A percentile compares a stretch with the other conserved stretches of the same genome.
Conservation (phyloP, 169 alveolate species). For the Babesia sp. region DNA sequence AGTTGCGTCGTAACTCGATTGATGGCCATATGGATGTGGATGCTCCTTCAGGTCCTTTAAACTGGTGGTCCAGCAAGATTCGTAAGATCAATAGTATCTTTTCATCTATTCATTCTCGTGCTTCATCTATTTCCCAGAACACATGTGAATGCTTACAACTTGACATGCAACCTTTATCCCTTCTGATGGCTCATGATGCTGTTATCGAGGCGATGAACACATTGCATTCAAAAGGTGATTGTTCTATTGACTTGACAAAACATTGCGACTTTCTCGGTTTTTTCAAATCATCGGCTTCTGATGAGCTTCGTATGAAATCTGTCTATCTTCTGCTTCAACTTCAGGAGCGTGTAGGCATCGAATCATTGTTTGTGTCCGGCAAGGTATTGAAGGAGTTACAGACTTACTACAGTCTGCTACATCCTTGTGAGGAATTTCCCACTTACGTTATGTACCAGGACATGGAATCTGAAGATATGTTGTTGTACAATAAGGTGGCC, state of each 20-base stretch:
- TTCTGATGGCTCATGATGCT: conserved; percentile 56
- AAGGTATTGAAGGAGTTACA: conserved; percentile 25
- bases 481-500: conserved; percentile 45
- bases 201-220: conserved; percentile 43
- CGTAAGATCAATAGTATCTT: conserved; percentile 39
- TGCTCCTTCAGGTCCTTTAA: background rate
- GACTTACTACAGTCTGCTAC: conserved; percentile 9
- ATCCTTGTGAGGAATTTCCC: conserved; percentile 31
- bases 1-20: background rate
- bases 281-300: conserved; percentile 2
- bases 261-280: conserved; percentile 48
- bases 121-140: background rate
- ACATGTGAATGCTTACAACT: conserved; percentile 41
- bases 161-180: conserved; percentile 37
- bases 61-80: conserved; percentile 48
- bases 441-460: background rate
- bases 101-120: conserved; percentile 2
- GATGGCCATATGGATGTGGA: conserved; percentile 20
- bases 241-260: background rate
- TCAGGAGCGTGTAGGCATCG: conserved; percentile 34
- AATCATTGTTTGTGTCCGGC: conserved; percentile 18
- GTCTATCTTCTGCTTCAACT: conserved; percentile 40
- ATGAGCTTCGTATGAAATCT: conserved; percentile 36
- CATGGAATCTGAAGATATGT: conserved; percentile 56
- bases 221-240: conserved; percentile 10